A percentile compares a stretch with the other conserved stretches of the same genome.
Evolutionary conservation across 1,284 basidiomycete genomes (phyloP).

Genomic region (Chalciporus sp.): DNA sequence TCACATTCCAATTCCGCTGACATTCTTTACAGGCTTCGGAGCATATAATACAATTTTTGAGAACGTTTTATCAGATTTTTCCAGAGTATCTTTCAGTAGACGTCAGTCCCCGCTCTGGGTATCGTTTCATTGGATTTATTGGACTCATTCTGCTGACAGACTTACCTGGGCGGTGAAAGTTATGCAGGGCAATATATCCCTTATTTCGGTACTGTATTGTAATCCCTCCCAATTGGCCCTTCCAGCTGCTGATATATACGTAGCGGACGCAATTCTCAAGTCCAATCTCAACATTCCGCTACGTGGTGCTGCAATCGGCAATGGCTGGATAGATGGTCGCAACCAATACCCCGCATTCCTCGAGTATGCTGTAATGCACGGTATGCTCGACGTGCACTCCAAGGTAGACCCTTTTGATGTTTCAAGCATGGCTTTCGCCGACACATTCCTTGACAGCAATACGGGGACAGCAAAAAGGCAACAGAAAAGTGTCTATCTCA

Average conservation of each 20-base stretch:
- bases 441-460: conserved; percentile 44
- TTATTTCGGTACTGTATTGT: conserved; percentile 81
- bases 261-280: conserved; percentile 80
- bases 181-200: conserved; percentile 99
- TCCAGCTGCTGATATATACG: conserved; percentile 12
- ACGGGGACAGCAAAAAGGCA: conserved; percentile 61
- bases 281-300: conserved; percentile 63
- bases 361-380: conserved; percentile 84
- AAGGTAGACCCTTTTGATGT: conserved; percentile 46
- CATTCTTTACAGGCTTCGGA: conserved; percentile 61
- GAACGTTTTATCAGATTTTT: conserved; percentile 88
- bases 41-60: conserved; percentile 84
- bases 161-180: conserved; percentile 90
- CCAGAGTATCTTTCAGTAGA: conserved; percentile 87
- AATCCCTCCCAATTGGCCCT: not conserved
- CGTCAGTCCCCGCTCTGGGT: conserved; percentile 51
- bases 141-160: conserved; percentile 48
- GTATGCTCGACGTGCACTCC: conserved; percentile 75
- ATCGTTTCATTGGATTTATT: conserved; percentile 10
- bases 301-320: conserved; percentile 89
- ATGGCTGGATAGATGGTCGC: conserved; percentile 94
- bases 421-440: not conserved
- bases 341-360: conserved; percentile 90
- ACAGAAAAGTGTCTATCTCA: conserved; percentile 67
- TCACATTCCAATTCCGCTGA: not conserved